Evolutionary conservation across 495 filamentous ascomycete genomes (phyloP).

Genomic region (Collariella sp.): DNA sequence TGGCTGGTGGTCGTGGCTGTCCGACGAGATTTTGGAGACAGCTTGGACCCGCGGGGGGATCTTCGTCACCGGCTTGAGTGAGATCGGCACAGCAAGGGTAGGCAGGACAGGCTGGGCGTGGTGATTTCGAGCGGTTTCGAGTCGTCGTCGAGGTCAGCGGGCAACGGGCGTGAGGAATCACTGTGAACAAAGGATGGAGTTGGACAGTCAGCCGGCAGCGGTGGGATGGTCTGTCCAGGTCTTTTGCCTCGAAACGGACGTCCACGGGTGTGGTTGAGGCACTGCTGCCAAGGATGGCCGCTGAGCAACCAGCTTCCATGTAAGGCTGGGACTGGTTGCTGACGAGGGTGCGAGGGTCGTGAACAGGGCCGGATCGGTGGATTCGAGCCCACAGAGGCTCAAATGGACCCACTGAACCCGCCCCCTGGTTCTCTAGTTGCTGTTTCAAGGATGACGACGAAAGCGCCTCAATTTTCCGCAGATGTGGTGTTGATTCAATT

Average conservation of each 20-base stretch:
- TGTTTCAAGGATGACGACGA: too few relatives aligned
- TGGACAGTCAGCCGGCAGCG: not conserved
- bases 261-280: not conserved
- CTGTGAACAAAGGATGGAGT: not conserved
- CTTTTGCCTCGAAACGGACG: not conserved
- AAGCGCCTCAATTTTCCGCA: too few relatives aligned
- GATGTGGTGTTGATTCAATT: too few relatives aligned
- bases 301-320: too few relatives aligned
- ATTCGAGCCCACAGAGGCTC: too few relatives aligned
- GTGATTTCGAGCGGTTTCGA: too few relatives aligned
- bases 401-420: too few relatives aligned
- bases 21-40: not conserved
- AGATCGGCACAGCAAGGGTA: not conserved
- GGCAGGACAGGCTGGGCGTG: too few relatives aligned
- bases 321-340: not conserved
- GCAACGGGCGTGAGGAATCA: not conserved
- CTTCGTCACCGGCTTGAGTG: not conserved
- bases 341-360: not conserved
- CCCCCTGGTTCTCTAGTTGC: too few relatives aligned
- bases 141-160: too few relatives aligned
- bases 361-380: too few relatives aligned
- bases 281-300: conserved; percentile 4
- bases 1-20: not conserved
- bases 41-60: not conserved
- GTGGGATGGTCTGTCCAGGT: too few relatives aligned